Evolutionary conservation across 306 rosid genomes (phyloP).

Genomic region (Vigna hirtella): DNA sequence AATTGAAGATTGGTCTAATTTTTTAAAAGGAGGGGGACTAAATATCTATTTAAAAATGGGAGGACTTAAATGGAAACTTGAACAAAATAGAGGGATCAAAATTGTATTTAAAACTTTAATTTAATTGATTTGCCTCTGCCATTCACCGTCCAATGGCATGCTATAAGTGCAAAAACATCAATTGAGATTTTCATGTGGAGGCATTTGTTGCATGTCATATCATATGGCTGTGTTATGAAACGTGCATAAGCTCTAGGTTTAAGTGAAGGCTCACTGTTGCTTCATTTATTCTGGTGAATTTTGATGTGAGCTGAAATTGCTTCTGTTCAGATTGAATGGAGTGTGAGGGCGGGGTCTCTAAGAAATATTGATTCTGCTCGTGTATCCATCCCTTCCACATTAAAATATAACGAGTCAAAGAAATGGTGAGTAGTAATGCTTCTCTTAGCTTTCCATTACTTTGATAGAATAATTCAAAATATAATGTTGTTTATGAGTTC

Average conservation of each 20-base stretch:
- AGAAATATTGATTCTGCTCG: slow-evolving; percentile 94
- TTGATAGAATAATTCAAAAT: slow-evolving; percentile 1
- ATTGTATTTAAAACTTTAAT: not conserved
- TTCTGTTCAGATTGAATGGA: slow-evolving; percentile 88
- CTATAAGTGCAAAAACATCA: not conserved
- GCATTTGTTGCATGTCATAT: slow-evolving; percentile 11
- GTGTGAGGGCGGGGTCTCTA: slow-evolving; percentile 74
- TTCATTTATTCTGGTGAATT: slow-evolving; percentile 40
- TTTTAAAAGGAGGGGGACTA: too few relatives aligned
- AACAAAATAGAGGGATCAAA: too few relatives aligned
- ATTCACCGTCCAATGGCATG: not conserved
- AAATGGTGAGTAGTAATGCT: slow-evolving; percentile 65
- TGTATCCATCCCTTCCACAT: slow-evolving; percentile 82
- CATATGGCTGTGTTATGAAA: slow-evolving; percentile 7
- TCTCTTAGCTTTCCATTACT: slow-evolving; percentile 29
- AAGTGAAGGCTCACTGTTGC: slow-evolving; percentile 32
- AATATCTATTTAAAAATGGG: too few relatives aligned
- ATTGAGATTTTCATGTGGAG: slow-evolving; percentile 18
- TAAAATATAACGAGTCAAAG: slow-evolving; percentile 84
- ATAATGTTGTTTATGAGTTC: slow-evolving; percentile 18
- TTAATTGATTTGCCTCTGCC: slow-evolving; percentile 13
- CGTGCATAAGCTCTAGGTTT: slow-evolving; percentile 28
- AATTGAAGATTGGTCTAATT: too few relatives aligned
- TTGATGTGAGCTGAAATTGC: slow-evolving; percentile 33
- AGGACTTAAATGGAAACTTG: too few relatives aligned